A percentile compares a stretch with the other conserved stretches of the same genome.
These are phyloP conservation scores for Microcera coccophila DNA, from an alignment of 2,329 filamentous ascomycete species.

Conservation along the genomic window DNA sequence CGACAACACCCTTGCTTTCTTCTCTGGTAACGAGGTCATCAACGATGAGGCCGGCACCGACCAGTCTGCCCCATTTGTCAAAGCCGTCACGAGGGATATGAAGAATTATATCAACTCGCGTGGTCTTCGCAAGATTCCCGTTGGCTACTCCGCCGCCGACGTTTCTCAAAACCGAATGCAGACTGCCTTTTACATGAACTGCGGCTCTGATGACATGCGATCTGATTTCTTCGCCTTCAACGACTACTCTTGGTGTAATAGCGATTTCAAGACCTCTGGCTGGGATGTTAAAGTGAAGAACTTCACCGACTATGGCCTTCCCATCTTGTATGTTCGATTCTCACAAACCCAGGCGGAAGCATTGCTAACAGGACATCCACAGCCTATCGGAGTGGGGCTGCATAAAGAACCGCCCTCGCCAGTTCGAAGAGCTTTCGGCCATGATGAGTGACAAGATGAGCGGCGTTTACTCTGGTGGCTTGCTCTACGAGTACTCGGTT, in stretches of 20 bases:
- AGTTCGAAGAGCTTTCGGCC: conserved; percentile 74
- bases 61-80: conserved; percentile 66
- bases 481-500: conserved; percentile 91
- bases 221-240: conserved; percentile 89
- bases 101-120: conserved; percentile 63
- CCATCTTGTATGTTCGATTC: conserved; percentile 61
- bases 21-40: conserved; percentile 78
- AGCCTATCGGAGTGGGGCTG: conserved; percentile 91
- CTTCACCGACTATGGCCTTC: conserved; percentile 80
- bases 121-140: conserved; percentile 63
- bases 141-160: conserved; percentile 76
- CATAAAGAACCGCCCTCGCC: conserved; percentile 67
- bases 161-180: conserved; percentile 80
- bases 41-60: conserved; percentile 63
- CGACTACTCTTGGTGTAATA: conserved; percentile 84
- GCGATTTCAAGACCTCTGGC: conserved; percentile 64
- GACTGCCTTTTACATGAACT: conserved; percentile 91
- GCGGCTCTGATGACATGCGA: conserved; percentile 75
- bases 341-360: background rate
- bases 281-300: conserved; percentile 88
- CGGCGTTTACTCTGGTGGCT: conserved; percentile 84
- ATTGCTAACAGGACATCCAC: background rate
- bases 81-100: conserved; percentile 74
- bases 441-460: conserved; percentile 85
- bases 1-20: conserved; percentile 81